A percentile compares a stretch with the other conserved stretches of the same genome.
phyloP scores from a whole-genome alignment of 805 yeast genomes.

The Vanderwaltozyma tropicalis region DNA sequence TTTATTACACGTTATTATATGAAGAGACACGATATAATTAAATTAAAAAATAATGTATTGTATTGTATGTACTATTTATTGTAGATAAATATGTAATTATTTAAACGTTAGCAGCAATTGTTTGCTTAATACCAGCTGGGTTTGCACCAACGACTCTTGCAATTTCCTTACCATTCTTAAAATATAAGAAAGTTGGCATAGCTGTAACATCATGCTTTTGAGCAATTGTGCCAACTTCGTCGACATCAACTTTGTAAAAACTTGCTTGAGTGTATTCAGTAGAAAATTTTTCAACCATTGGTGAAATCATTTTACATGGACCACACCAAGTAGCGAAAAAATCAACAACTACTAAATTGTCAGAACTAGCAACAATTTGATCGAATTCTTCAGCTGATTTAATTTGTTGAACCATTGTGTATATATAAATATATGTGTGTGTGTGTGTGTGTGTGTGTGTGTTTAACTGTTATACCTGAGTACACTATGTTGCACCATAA shows the following conservation, averaged over 20 bases:
- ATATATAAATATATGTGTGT: slow-evolving; percentile 1
- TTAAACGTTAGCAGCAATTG: slow-evolving; percentile 44
- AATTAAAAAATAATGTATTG: no score
- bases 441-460: slow-evolving; percentile 1
- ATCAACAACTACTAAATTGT: slow-evolving; percentile 81
- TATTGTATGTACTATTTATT: no score
- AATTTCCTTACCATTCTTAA: slow-evolving; percentile 74
- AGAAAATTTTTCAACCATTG: slow-evolving; percentile 76
- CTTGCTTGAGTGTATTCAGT: slow-evolving; percentile 46
- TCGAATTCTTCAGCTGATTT: slow-evolving; percentile 51
- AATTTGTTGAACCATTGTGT: slow-evolving; percentile 46
- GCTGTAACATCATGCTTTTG: slow-evolving; percentile 49
- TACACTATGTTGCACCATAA: not conserved
- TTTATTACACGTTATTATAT: no score
- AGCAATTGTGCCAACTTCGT: slow-evolving; percentile 67
- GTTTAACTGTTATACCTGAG: not conserved
- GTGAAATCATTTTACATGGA: slow-evolving; percentile 96
- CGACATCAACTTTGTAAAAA: slow-evolving; percentile 89
- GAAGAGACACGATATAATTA: no score
- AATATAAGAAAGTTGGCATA: slow-evolving; percentile 62
- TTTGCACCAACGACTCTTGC: slow-evolving; percentile 83
- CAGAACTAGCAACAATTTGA: slow-evolving; percentile 43
- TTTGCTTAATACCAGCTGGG: slow-evolving; percentile 71
- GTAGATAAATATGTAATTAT: no score
- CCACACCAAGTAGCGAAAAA: slow-evolving; percentile 98